Percentiles rank a stretch among this genome's conserved stretches.
Evolutionary conservation across 2,329 filamentous ascomycete genomes (phyloP).

Genomic region (Tolypocladium tundrense): DNA sequence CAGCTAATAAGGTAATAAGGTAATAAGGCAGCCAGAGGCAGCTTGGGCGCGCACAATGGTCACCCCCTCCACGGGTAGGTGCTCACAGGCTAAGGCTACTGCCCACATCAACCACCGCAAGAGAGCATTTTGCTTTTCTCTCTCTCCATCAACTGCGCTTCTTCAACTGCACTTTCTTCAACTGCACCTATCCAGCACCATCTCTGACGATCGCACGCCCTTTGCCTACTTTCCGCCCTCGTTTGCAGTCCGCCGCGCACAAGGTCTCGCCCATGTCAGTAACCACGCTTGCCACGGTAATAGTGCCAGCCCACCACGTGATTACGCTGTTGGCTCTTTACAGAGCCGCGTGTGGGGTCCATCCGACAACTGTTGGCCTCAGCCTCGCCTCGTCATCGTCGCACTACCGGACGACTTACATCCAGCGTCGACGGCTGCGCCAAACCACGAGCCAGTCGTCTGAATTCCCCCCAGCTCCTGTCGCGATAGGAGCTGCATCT

Average conservation of each 20-base stretch:
- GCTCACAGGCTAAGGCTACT: no score
- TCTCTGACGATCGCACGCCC: neutral
- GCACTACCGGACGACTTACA: constrained; percentile 21
- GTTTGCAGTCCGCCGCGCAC: neutral
- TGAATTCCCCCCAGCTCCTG: constrained; percentile 1
- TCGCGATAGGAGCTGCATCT: neutral
- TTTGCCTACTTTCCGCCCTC: neutral
- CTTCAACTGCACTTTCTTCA: neutral
- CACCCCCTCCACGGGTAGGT: no score
- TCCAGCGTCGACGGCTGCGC: constrained; percentile 18
- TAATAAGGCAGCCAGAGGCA: no score
- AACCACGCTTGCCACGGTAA: neutral
- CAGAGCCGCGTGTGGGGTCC: neutral
- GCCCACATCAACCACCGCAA: no score
- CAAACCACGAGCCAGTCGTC: constrained; percentile 14
- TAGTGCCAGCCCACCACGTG: constrained; percentile 7
- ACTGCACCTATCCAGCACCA: neutral
- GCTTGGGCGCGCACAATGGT: no score
- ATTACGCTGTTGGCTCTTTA: neutral
- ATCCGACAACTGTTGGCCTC: neutral
- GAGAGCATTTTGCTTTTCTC: neutral
- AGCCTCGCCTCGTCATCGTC: constrained; percentile 7
- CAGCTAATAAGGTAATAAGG: no score
- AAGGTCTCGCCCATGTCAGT: neutral
- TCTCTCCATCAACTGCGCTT: neutral